phyloP scores from a whole-genome alignment of 2,329 filamentous ascomycete genomes.

The Nannizzia gypsea region DNA sequence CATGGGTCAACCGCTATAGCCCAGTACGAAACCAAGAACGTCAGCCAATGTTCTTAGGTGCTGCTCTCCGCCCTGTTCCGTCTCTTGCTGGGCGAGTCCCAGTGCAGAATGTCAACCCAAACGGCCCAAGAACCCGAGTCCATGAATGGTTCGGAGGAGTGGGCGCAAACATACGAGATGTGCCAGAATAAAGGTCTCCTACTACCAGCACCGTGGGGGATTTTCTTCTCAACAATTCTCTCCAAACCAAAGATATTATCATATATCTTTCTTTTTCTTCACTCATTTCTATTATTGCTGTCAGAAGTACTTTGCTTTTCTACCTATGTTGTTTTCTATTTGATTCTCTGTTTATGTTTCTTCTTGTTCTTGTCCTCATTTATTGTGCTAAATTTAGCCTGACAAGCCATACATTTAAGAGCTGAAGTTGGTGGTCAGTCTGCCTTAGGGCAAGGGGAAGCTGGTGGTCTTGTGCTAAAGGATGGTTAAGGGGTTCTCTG shows the following conservation, averaged over 20 bases:
- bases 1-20: not conserved
- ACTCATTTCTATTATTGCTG: not conserved
- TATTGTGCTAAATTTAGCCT: not conserved
- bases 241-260: not conserved
- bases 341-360: too few relatives aligned
- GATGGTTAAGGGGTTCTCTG: not conserved
- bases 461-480: not conserved
- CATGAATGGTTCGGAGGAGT: slow-evolving; percentile 5
- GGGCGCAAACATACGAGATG: not conserved
- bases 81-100: not conserved
- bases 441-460: not conserved
- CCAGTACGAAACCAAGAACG: not conserved
- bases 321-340: too few relatives aligned
- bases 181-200: not conserved
- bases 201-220: not conserved
- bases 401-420: not conserved
- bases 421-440: not conserved
- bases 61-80: slow-evolving; percentile 1
- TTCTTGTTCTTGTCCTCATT: not conserved
- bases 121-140: not conserved
- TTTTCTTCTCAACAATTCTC: not conserved
- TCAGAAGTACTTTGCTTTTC: too few relatives aligned
- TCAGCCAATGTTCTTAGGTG: not conserved
- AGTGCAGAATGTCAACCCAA: slow-evolving; percentile 1
- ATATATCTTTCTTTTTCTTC: not conserved